These are phyloP conservation scores for Exophiala mesophila DNA, from an alignment of 2,329 filamentous ascomycete species.

Conservation along the genomic window DNA sequence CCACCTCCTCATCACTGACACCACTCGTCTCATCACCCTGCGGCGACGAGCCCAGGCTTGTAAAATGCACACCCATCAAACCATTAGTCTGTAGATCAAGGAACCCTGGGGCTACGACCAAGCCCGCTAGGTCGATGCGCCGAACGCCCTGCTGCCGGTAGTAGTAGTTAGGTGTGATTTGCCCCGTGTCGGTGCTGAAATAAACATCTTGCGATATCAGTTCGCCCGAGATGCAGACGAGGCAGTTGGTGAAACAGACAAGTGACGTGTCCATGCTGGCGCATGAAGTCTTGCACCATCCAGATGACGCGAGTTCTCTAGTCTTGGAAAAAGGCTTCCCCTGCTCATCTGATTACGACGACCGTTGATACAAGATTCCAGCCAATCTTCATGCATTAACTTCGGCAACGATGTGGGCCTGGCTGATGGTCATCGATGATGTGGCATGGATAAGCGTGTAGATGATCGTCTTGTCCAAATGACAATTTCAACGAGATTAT, in stretches of 20 bases:
- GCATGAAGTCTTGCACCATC: no score
- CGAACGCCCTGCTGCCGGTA: conserved; percentile 21
- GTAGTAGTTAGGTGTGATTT: conserved; percentile 24
- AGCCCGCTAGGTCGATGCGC: conserved; percentile 43
- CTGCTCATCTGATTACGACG: no score
- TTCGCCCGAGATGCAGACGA: conserved; percentile 19
- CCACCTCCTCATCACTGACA: conserved; percentile 7
- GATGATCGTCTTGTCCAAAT: no score
- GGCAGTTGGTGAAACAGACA: conserved; percentile 23
- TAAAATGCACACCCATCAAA: conserved; percentile 33
- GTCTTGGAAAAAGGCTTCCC: no score
- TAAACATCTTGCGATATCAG: conserved; percentile 22
- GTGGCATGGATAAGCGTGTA: no score
- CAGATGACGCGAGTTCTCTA: neutral
- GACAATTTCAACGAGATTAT: no score
- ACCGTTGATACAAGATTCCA: no score
- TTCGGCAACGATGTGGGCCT: no score
- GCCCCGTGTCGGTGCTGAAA: conserved; percentile 17
- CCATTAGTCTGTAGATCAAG: conserved; percentile 54
- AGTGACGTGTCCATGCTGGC: conserved; percentile 15
- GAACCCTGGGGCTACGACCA: conserved; percentile 51
- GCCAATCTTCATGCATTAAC: no score
- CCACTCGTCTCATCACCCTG: neutral
- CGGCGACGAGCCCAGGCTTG: conserved; percentile 5
- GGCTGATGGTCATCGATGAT: no score